Percentiles rank a stretch among this genome's conserved stretches.
Evolutionary conservation across 192 early-diverging fungal genomes (phyloP).

Genomic region (Podila verticillata): DNA sequence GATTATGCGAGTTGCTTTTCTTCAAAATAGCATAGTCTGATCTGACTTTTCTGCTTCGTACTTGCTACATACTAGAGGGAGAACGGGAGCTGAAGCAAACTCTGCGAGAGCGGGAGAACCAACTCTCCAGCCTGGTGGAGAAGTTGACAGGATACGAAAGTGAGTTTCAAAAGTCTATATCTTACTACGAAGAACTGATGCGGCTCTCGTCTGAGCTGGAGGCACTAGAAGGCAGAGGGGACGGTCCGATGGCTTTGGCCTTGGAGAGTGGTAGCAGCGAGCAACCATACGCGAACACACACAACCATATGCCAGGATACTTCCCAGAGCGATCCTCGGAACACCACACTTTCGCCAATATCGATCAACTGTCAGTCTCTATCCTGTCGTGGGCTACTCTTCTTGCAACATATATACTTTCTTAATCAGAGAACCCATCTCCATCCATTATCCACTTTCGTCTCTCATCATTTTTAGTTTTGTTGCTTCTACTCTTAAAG

Average conservation of each 20-base stretch:
- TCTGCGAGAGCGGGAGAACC: conserved; percentile 26
- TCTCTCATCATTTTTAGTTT: no score
- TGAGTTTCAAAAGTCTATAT: conserved; percentile 24
- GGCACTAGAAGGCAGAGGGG: conserved; percentile 4
- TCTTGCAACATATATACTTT: conserved; percentile 28
- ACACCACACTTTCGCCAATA: not conserved
- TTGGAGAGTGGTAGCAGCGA: not conserved
- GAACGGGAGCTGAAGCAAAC: conserved; percentile 37
- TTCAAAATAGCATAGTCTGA: not conserved
- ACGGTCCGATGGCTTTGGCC: not conserved
- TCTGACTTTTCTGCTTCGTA: not conserved
- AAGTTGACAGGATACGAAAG: conserved; percentile 25
- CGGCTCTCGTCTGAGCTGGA: conserved; percentile 14
- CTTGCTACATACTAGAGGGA: conserved; percentile 11
- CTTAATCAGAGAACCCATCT: not conserved
- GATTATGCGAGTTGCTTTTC: not conserved
- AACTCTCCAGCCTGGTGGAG: conserved; percentile 17
- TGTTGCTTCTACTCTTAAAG: no score
- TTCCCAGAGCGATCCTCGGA: not conserved
- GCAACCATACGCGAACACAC: not conserved
- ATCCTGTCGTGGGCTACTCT: conserved; percentile 41
- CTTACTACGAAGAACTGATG: conserved; percentile 16
- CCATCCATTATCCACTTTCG: no score
- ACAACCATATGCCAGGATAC: conserved; percentile 9
- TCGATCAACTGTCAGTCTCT: conserved; percentile 16